Evolutionary conservation across 805 yeast species (phyloP).

Genomic region (Zygosaccharomyces lentus): DNA sequence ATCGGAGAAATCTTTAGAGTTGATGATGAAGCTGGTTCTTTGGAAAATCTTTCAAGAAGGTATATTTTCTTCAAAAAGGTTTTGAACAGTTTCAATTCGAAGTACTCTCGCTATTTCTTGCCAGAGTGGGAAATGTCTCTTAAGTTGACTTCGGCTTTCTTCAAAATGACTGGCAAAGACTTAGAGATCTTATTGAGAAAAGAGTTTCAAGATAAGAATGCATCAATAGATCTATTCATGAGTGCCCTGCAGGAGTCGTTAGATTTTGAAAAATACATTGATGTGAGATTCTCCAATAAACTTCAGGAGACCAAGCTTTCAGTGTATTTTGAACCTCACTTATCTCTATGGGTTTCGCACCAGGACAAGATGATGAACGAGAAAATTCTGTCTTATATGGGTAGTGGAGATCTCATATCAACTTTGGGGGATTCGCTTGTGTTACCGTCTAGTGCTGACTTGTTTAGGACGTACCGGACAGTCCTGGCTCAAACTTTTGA

Average conservation of each 20-base stretch:
- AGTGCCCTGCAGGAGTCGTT: conserved; percentile 68
- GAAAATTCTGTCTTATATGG: conserved; percentile 61
- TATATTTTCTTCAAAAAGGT: conserved; percentile 77
- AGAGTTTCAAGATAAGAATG: conserved; percentile 38
- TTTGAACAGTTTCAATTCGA: conserved; percentile 52
- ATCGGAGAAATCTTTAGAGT: conserved; percentile 68
- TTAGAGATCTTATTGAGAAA: conserved; percentile 49
- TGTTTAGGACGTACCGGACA: conserved; percentile 74
- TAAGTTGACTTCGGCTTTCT: conserved; percentile 57
- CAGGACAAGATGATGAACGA: conserved; percentile 64
- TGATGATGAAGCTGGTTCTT: conserved; percentile 88
- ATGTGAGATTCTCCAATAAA: conserved; percentile 53
- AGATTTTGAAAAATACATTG: conserved; percentile 76
- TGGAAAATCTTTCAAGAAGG: conserved; percentile 80
- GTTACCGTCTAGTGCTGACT: conserved; percentile 79
- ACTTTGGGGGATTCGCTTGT: conserved; percentile 57
- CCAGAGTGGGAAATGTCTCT: conserved; percentile 64
- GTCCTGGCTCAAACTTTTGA: conserved; percentile 65
- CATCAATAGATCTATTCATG: conserved; percentile 62
- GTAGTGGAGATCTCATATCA: conserved; percentile 51
- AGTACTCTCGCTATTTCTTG: conserved; percentile 57
- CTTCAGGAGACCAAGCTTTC: conserved; percentile 46
- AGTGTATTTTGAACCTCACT: conserved; percentile 76
- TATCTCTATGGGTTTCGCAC: conserved; percentile 79
- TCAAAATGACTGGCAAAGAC: conserved; percentile 66